Conservation (phyloP, 495 filamentous ascomycete species). For the Hypomontagnella submonticulosa region DNA sequence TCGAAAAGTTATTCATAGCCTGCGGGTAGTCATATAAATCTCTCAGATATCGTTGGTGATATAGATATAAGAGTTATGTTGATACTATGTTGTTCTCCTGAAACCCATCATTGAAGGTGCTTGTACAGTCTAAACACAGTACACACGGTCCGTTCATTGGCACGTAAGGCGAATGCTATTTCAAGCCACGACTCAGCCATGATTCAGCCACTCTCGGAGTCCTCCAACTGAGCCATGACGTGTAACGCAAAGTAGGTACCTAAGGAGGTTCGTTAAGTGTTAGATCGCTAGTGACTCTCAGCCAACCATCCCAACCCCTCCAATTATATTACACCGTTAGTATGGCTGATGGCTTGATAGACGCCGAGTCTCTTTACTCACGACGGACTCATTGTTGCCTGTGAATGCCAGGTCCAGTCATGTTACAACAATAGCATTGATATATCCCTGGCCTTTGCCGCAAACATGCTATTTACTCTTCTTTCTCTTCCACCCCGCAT, state of each 20-base stretch:
- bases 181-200: constrained; percentile 39
- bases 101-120: not conserved
- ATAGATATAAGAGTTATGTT: too few relatives aligned
- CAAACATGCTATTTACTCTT: constrained; percentile 2
- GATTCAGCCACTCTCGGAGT: constrained; percentile 29
- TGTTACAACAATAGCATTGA: constrained; percentile 17
- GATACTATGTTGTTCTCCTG: not conserved
- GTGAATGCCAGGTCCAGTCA: constrained; percentile 8
- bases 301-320: constrained; percentile 30
- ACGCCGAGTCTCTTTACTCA: not conserved
- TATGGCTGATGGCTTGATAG: not conserved
- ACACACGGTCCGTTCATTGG: too few relatives aligned
- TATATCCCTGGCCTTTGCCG: constrained; percentile 7
- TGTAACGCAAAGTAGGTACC: not conserved
- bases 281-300: constrained; percentile 2
- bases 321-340: constrained; percentile 2
- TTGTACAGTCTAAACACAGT: too few relatives aligned
- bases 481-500: constrained; percentile 3
- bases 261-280: not conserved
- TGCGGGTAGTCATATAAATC: too few relatives aligned
- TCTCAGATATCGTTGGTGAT: too few relatives aligned
- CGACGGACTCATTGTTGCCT: constrained; percentile 4
- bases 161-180: not conserved
- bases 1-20: too few relatives aligned
- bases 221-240: not conserved